Conservation (phyloP, 306 rosid genomes). For the Fragaria vesca region DNA sequence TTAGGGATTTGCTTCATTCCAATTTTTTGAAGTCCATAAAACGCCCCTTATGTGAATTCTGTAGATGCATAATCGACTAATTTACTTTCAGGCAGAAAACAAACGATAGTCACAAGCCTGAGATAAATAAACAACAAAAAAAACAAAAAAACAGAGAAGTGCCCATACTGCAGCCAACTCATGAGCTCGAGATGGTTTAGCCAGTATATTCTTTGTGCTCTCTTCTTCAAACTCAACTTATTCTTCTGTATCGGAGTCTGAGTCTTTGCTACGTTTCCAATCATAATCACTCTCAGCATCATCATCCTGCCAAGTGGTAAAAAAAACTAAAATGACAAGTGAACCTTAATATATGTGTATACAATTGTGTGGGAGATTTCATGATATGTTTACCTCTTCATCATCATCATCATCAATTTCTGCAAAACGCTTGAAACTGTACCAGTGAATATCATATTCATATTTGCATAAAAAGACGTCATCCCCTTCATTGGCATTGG, state of each 20-base stretch:
- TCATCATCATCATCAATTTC: constrained; percentile 48
- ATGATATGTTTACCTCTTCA: constrained; percentile 46
- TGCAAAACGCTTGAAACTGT: constrained; percentile 82
- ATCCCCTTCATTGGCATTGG: constrained; percentile 80
- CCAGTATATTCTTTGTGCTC: constrained; percentile 35
- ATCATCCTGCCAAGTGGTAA: constrained; percentile 48
- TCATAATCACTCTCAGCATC: constrained; percentile 72
- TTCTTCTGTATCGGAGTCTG: constrained; percentile 66
- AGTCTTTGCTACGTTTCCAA: constrained; percentile 56
- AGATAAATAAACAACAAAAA: constrained; percentile 15
- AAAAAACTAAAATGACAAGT: constrained; percentile 12
- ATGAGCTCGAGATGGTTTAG: constrained; percentile 44
- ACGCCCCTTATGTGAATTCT: constrained; percentile 78
- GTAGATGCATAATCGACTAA: constrained; percentile 24
- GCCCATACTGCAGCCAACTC: constrained; percentile 74
- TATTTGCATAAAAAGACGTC: constrained; percentile 85
- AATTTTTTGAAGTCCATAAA: constrained; percentile 81
- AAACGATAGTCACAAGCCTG: constrained; percentile 20
- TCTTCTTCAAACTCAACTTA: constrained; percentile 67
- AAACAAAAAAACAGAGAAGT: constrained; percentile 12
- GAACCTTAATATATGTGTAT: background rate
- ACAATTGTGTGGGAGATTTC: constrained; percentile 5
- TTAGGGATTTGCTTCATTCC: constrained; percentile 80
- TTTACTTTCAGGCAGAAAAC: constrained; percentile 25
- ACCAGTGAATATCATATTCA: constrained; percentile 87